A percentile compares a stretch with the other conserved stretches of the same genome.
Conservation (phyloP, 1,139 yeast genomes). For the Suhomyces chickasaworum region DNA sequence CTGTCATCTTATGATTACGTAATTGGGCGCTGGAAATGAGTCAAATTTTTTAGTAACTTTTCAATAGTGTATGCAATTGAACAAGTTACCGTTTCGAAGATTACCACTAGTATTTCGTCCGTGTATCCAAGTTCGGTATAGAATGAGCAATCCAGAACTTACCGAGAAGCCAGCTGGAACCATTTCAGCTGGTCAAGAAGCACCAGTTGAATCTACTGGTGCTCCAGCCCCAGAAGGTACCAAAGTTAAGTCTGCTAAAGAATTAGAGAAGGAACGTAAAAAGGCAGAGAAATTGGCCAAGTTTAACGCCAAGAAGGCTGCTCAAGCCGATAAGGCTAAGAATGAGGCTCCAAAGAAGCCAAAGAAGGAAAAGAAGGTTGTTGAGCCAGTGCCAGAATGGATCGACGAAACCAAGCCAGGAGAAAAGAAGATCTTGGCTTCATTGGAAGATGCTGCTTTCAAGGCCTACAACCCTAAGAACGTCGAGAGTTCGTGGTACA, state of each 20-base stretch:
- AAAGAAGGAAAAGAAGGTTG: conserved; percentile 69
- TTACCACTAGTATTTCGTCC: conserved; percentile 11
- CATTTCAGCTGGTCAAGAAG: conserved; percentile 15
- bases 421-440: conserved; percentile 82
- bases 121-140: conserved; percentile 12
- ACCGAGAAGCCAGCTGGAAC: conserved; percentile 7
- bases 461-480: conserved; percentile 91
- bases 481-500: conserved; percentile 97
- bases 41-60: conserved; percentile 9
- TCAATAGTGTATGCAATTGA: conserved; percentile 23
- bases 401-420: conserved; percentile 83
- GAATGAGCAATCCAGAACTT: conserved; percentile 12
- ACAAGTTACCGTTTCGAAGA: conserved; percentile 23
- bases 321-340: conserved; percentile 50
- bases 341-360: conserved; percentile 57
- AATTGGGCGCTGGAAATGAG: conserved; percentile 3
- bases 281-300: conserved; percentile 97
- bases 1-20: conserved; percentile 3
- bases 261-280: conserved; percentile 89
- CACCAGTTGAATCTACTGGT: conserved; percentile 16
- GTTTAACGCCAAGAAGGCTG: conserved; percentile 86
- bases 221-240: conserved; percentile 14
- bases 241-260: conserved; percentile 63
- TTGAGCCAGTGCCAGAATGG: conserved; percentile 77
- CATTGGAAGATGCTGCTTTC: conserved; percentile 88